Base-by-base conservation (phyloP, 2,329 filamentous ascomycete species). In the Penicillium frequentans region DNA sequence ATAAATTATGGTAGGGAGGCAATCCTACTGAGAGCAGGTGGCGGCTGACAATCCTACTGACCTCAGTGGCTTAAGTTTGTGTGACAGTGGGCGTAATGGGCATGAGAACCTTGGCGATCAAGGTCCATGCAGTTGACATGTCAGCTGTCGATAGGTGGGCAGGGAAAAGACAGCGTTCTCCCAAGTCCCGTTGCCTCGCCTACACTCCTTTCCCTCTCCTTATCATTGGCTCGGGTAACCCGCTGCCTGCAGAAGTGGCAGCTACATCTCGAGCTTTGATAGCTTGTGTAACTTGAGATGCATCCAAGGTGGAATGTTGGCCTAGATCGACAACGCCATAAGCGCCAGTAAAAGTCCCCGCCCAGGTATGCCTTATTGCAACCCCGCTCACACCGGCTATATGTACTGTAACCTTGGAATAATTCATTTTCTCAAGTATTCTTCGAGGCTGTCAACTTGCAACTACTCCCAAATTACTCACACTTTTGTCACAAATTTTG, bases 211-310 rank as follows among this genome's bases (percentile, higher is more conserved):
- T n/a, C 5, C 33, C 6, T 35, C 33, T 35, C 14, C 13, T 35
- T 35, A 35, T n/a, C 16, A 35, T 35, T 35, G 33, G 3, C 33
- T 35, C 14, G 14, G 33, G 13, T 35, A 8, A 35, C 33, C 14
- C 33, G 16, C 33, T 35, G 14, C 33, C 13, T 35, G 33, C 33
- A 35, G 33, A 35, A 35, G 33, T 5, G 4, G 14, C 33, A 16
- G 33, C 33, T 16, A 35, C 33, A 35, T 35, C 14, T 35, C 16
- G 33, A 49, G 49, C 23, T 53, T 37, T 43, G 27, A 31, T 49
- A 13, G 23, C 52, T 31, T 52, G 49, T 27, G 42, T 46, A 44
- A 43, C 52, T 26, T 50, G 27, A 49, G 33, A 45, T 45, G 49
- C 49, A 52, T 44, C 37, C 23, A 23, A 33, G 49, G 49, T 45